These are phyloP conservation scores for Glutinoglossum americanum DNA, from an alignment of 495 filamentous ascomycete species.

Conservation along the genomic window DNA sequence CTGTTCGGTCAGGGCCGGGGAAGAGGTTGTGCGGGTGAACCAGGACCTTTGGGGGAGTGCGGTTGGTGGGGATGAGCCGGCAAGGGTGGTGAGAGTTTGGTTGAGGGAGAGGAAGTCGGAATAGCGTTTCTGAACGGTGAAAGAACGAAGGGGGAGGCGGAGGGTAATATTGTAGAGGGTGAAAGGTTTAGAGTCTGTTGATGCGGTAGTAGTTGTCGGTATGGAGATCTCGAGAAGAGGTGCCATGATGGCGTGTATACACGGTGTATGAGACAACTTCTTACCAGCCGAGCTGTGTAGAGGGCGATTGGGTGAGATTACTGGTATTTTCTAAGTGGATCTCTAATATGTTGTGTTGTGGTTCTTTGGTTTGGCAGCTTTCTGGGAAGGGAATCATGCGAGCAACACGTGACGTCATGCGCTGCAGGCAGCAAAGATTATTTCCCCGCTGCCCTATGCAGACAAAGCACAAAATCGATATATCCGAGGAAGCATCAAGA, in stretches of 20 bases:
- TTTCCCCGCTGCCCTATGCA: no score
- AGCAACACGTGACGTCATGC: background rate
- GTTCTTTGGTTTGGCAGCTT: background rate
- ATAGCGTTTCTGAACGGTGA: conserved; percentile 81
- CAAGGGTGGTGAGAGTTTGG: conserved; percentile 37
- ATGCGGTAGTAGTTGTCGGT: conserved; percentile 44
- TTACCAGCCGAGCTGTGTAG: background rate
- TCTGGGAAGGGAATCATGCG: background rate
- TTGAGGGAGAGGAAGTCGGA: conserved; percentile 74
- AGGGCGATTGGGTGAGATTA: background rate
- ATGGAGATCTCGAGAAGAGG: conserved; percentile 58
- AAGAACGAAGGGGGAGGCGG: conserved; percentile 68
- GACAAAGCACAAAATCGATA: no score
- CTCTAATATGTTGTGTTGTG: background rate
- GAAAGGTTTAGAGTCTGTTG: conserved; percentile 43
- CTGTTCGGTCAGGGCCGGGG: conserved; percentile 55
- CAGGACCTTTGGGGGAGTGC: conserved; percentile 66
- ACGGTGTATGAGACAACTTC: no score
- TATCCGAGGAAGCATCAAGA: no score
- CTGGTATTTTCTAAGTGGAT: background rate
- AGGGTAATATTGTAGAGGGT: conserved; percentile 86
- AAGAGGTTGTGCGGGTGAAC: conserved; percentile 59
- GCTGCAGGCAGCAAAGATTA: no score
- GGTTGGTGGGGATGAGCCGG: conserved; percentile 37
- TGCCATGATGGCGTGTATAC: conserved; percentile 35